Evolutionary conservation across 2,329 filamentous ascomycete species (phyloP), one percentile per base, ranked within the genome.

Genomic region (Ceratocystis destructans): DNA sequence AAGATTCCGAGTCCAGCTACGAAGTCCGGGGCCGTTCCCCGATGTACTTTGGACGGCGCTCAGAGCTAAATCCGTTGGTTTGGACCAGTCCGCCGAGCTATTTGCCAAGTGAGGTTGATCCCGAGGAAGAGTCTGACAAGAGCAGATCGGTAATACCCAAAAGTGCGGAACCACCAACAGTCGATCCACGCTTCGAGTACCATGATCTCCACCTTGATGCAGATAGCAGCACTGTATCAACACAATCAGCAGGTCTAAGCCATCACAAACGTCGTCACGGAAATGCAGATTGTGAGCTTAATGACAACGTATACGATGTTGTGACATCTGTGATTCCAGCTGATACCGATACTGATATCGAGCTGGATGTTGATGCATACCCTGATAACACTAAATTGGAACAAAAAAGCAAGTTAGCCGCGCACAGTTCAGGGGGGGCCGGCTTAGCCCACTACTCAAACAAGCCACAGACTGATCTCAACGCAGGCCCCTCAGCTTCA

Each of bases 21-120:
- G 59, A 68, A 28, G 46, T 8, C 25, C 66, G 66, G 17, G 66
- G 66, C 22, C 63, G 66, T 22, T 68, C 66, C 25, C 66, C 66
- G 2, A 68, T 68, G 66, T 55, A 65, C 25, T 68, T 65, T 63
- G 66, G 66, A 7, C 66, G 57, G 10, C 66, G 48, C 10, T 65
- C 66, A 1, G 64, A 62, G 28, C 64, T 48, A 37, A 68, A 68
- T 46, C 66, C 66, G 7, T 44, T 68, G 17, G 66, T 68, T 15
- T 65, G 63, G 66, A 68, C 66, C 10, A 68, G 66, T 22, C 66
- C 66, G 37, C 66, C 66, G 15, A 68, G 66, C 62, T 44, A 65
- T 17, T 64, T 61, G 17, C 59, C 66, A 17, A 65, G 64, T 62
- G 66, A 63, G 37, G 31, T 68, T 33, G 63, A 41, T 3, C 12